Percentiles rank a stretch among this genome's conserved stretches.
Evolutionary conservation across 148 eudicot genomes (phyloP).

Genomic region (Arbutus unedo): DNA sequence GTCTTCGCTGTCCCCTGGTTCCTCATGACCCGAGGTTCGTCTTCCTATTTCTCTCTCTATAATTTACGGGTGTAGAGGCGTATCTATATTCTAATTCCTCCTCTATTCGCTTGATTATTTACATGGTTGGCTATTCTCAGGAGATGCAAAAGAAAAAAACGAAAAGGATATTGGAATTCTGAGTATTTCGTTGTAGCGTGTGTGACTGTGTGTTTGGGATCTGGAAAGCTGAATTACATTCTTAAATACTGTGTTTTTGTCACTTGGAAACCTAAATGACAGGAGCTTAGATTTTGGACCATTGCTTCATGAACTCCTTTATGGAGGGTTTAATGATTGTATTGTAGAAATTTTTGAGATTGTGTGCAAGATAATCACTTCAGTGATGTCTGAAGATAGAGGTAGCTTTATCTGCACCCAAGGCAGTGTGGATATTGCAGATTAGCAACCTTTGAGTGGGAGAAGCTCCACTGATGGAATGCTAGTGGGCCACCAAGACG

Average conservation of each 20-base stretch:
- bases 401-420: neutral
- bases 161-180: neutral
- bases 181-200: neutral
- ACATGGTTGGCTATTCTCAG: neutral
- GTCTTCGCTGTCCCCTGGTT: constrained; percentile 75
- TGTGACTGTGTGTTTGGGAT: no score
- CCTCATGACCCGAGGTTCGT: constrained; percentile 62
- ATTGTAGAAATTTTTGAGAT: neutral
- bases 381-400: neutral
- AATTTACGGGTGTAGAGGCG: neutral
- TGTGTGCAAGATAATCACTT: neutral
- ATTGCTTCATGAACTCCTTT: no score
- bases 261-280: neutral
- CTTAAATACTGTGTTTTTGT: neutral
- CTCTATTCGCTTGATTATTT: neutral
- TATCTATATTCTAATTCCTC: neutral
- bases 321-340: no score
- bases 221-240: neutral
- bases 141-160: neutral
- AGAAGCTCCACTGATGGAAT: neutral
- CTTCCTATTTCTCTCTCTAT: neutral
- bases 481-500: neutral
- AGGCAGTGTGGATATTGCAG: neutral
- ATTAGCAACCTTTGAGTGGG: neutral
- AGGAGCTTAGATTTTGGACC: neutral